Evolutionary conservation across 192 early-diverging fungal species (phyloP).

Genomic region (Kickxella alabastrina): DNA sequence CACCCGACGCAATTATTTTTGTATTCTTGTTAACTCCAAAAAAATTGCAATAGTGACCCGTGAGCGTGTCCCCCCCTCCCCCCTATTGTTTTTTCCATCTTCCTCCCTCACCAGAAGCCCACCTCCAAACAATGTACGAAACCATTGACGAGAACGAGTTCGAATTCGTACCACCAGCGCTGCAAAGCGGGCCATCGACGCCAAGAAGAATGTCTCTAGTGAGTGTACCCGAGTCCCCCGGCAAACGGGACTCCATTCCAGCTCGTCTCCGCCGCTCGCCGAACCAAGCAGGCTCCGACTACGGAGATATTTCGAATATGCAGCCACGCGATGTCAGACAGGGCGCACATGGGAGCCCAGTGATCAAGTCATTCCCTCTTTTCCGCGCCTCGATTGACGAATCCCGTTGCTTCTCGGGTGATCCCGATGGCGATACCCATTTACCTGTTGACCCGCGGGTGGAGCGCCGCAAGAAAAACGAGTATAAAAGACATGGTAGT

Average conservation of each 20-base stretch:
- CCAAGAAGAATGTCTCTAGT: constrained; percentile 7
- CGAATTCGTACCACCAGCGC: constrained; percentile 26
- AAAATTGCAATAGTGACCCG: too few relatives aligned
- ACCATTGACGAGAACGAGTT: too few relatives aligned
- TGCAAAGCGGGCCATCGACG: constrained; percentile 41
- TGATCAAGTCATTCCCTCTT: constrained; percentile 23
- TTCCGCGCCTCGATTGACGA: constrained; percentile 28
- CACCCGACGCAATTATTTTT: too few relatives aligned
- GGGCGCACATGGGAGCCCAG: neutral
- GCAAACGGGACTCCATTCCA: constrained; percentile 2
- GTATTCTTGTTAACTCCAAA: too few relatives aligned
- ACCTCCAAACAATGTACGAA: too few relatives aligned
- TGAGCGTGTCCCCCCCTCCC: too few relatives aligned
- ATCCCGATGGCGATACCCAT: neutral
- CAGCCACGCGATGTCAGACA: too few relatives aligned
- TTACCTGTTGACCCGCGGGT: constrained; percentile 17
- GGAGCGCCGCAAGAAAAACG: constrained; percentile 35
- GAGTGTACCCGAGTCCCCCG: neutral
- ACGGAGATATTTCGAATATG: too few relatives aligned
- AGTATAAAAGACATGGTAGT: constrained; percentile 50
- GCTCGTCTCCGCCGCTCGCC: neutral
- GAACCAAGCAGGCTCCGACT: too few relatives aligned
- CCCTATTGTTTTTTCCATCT: too few relatives aligned
- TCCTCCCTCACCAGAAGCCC: too few relatives aligned
- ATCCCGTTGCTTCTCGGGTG: too few relatives aligned